phyloP scores from a whole-genome alignment of 768 basidiomycete genomes.

The Imleria badia region DNA sequence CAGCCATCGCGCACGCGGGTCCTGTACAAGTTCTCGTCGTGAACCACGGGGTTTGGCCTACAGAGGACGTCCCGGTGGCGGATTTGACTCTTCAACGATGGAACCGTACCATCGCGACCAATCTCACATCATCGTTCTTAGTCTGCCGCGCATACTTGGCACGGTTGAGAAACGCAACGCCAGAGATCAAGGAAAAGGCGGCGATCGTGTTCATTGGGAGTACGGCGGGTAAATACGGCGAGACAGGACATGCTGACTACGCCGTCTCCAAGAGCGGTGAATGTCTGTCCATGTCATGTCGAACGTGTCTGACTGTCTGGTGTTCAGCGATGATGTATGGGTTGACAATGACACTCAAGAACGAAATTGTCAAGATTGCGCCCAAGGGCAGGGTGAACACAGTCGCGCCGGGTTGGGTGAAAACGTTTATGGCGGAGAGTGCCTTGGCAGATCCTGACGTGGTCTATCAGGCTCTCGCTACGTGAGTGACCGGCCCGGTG shows the following conservation, averaged over 20 bases:
- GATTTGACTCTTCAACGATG: conserved; percentile 63
- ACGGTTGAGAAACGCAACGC: conserved; percentile 38
- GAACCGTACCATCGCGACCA: conserved; percentile 58
- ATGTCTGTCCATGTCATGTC: background rate
- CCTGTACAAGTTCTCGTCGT: conserved; percentile 58
- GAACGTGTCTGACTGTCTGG: background rate
- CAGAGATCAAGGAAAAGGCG: conserved; percentile 52
- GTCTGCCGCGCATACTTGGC: conserved; percentile 61
- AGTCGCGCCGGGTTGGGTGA: conserved; percentile 68
- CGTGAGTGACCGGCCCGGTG: conserved; percentile 42
- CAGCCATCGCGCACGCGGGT: conserved; percentile 37
- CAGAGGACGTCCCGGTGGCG: conserved; percentile 47
- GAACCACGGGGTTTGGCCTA: conserved; percentile 58
- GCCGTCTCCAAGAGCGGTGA: conserved; percentile 67
- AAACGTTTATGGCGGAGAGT: conserved; percentile 61
- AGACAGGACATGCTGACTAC: conserved; percentile 67
- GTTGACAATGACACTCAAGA: conserved; percentile 65
- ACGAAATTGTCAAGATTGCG: conserved; percentile 78
- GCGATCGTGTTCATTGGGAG: conserved; percentile 68
- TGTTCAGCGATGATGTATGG: conserved; percentile 72
- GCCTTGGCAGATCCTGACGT: conserved; percentile 54
- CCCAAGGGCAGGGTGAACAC: conserved; percentile 69
- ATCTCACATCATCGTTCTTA: conserved; percentile 68
- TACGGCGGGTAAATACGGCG: conserved; percentile 71
- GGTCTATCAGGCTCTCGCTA: conserved; percentile 61